Conservation (phyloP, 1,284 basidiomycete genomes). For the Leccinum fuscescens region DNA sequence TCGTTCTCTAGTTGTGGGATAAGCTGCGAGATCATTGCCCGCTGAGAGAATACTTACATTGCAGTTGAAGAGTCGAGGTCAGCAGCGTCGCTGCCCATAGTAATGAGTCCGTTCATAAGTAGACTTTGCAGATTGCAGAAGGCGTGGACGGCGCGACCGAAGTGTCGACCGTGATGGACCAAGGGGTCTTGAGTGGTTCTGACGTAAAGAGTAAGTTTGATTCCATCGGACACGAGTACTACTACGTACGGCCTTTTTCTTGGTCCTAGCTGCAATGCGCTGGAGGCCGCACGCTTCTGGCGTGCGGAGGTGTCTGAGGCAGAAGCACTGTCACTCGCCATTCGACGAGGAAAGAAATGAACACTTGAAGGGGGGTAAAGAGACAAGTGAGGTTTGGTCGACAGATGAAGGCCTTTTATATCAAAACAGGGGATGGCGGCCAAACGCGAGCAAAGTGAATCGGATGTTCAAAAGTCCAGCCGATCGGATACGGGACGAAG, state of each 20-base stretch:
- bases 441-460: not conserved
- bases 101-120: no score
- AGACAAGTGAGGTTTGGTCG: not conserved
- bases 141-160: no score
- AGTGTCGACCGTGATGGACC: no score
- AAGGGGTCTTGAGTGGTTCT: not conserved
- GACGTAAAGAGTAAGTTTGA: not conserved
- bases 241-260: not conserved
- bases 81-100: no score
- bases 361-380: not conserved
- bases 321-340: not conserved
- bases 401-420: not conserved
- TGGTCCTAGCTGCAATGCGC: not conserved
- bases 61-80: no score
- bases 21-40: no score
- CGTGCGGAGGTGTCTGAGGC: not conserved
- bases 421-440: not conserved
- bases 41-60: no score
- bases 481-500: not conserved
- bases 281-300: not conserved
- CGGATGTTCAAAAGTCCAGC: not conserved
- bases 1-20: no score
- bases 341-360: not conserved
- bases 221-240: not conserved
- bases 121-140: no score